Evolutionary conservation across 139 green algal genomes (phyloP), one percentile per base, ranked within the genome.

Genomic region (Chlorella vulgaris): DNA sequence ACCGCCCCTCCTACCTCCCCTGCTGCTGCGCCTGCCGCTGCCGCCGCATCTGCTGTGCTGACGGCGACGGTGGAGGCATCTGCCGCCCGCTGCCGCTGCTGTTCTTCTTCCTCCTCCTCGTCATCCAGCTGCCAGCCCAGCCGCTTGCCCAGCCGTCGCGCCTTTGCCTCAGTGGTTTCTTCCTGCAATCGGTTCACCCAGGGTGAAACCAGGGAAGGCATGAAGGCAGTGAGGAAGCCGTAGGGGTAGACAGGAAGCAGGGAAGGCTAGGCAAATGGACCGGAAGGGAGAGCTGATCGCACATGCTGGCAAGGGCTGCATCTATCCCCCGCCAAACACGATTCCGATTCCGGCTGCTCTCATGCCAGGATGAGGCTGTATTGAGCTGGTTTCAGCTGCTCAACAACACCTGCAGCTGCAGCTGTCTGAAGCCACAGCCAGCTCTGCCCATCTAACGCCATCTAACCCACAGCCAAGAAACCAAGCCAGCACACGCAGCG

Each of bases 111-210:
- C 1, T 15, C 42, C 5, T n/a, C 60, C 0, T 38, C 80, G 1
- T 61, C 53, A n/a, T 39, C 51, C 2, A 4, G 29, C 29, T 2
- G 43, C 53, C 8, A 19, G 24, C 70, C 29, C 24, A 78, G 70
- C 4, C 24, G 66, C 29, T 21, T 60, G n/a, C 35, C 51, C 76
- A 96, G 65, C 24, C 85, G 78, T 58, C 84, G 75, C 0, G 92
- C 91, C 68, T 96, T 93, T 6, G 90, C 83, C 78, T 93, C 79
- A 21, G 88, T 91, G 53, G 88, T 90, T 81, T 93, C 85, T 55
- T 83, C 61, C 76, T 86, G 79, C 47, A 42, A 1, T 22, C 3
- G 28, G 0, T 7, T 15, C 0, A 74, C 22, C 19, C 31, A 22
- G 53, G 35, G 21, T 7, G 35, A 51, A 21, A 77, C 8, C 69